A percentile compares a stretch with the other conserved stretches of the same genome.
These are phyloP conservation scores for Melastoma candidum DNA, from an alignment of 441 rosid species.

Conservation along the genomic window DNA sequence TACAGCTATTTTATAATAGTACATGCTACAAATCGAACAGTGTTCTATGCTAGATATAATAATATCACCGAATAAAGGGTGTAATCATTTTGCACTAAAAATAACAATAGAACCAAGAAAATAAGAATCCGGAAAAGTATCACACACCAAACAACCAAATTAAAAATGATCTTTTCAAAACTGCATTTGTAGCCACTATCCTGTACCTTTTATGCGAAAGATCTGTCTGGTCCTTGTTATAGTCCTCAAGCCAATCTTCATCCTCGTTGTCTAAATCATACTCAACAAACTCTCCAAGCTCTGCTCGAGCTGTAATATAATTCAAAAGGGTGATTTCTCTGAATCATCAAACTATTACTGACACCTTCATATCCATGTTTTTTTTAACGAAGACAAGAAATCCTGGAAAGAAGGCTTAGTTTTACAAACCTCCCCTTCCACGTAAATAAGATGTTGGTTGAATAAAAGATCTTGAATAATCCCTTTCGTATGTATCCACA, in stretches of 20 bases:
- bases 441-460: conserved; percentile 88
- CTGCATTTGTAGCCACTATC: background rate
- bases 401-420: conserved; percentile 1
- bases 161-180: too few relatives aligned
- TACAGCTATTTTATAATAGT: too few relatives aligned
- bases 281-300: conserved; percentile 95
- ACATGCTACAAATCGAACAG: too few relatives aligned
- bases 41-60: too few relatives aligned
- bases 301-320: conserved; percentile 66
- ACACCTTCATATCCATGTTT: too few relatives aligned
- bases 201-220: conserved; percentile 66
- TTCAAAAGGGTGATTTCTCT: background rate
- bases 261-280: conserved; percentile 96
- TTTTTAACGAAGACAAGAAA: too few relatives aligned
- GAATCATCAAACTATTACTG: background rate
- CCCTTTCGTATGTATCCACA: conserved; percentile 93
- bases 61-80: too few relatives aligned
- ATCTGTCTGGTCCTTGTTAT: conserved; percentile 41
- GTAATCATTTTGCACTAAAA: too few relatives aligned
- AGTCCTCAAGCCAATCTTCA: conserved; percentile 86
- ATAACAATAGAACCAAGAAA: too few relatives aligned
- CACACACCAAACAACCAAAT: too few relatives aligned
- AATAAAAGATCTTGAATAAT: conserved; percentile 64
- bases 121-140: too few relatives aligned
- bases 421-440: conserved; percentile 80